These are phyloP conservation scores for Trichoderma pleuroti DNA, from an alignment of 2,329 filamentous ascomycete species.

Conservation along the genomic window DNA sequence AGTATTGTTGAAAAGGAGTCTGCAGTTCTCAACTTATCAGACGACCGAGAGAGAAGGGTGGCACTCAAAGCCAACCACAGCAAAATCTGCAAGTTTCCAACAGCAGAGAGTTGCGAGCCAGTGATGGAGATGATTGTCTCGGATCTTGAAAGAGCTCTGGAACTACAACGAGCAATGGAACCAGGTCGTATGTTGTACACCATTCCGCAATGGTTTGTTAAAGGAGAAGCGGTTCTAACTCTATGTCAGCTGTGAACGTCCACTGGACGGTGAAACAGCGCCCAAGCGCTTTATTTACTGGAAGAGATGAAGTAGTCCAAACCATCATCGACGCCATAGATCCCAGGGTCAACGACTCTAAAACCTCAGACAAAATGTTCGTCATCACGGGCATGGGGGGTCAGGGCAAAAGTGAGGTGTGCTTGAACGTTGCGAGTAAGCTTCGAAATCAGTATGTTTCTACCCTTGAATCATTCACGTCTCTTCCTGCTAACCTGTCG, in stretches of 20 bases:
- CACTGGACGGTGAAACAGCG: background rate
- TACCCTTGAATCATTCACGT: background rate
- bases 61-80: slow-evolving; percentile 1
- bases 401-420: slow-evolving; percentile 15
- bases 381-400: slow-evolving; percentile 10
- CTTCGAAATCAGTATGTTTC: slow-evolving; percentile 1
- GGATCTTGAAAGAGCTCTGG: background rate
- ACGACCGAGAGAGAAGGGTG: background rate
- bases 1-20: slow-evolving; percentile 13
- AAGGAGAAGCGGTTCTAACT: background rate
- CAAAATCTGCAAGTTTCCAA: slow-evolving; percentile 15
- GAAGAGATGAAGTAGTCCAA: background rate
- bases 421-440: background rate
- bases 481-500: background rate
- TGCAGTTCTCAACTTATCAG: background rate
- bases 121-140: background rate
- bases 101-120: background rate
- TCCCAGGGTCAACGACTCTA: background rate
- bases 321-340: background rate
- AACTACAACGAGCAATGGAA: background rate
- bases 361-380: background rate
- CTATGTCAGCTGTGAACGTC: background rate
- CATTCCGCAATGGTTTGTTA: background rate
- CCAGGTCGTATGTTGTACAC: background rate
- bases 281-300: background rate